Evolutionary conservation across 345 rosid species (phyloP).

Genomic region (Diplotaxis tenuifolia): DNA sequence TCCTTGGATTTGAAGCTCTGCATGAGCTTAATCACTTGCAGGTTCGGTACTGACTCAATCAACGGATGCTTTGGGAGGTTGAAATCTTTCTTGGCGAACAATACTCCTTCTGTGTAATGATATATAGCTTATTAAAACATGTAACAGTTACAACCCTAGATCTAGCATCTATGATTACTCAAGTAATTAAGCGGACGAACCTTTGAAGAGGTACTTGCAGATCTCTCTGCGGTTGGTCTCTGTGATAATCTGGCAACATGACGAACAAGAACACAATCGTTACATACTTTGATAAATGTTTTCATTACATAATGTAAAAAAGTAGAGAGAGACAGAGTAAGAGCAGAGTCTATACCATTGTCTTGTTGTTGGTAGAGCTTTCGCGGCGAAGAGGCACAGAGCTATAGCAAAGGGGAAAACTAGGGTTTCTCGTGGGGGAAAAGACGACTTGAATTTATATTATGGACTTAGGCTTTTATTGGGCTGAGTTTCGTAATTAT

Average conservation of each 20-base stretch:
- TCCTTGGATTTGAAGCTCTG: conserved; percentile 80
- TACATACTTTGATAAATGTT: neutral
- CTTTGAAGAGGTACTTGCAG: conserved; percentile 61
- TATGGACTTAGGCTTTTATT: neutral
- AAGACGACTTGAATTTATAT: neutral
- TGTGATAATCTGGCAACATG: conserved; percentile 29
- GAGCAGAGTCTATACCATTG: conserved; percentile 26
- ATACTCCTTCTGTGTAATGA: conserved; percentile 64
- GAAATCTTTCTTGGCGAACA: conserved; percentile 74
- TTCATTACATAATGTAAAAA: neutral
- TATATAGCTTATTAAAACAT: neutral
- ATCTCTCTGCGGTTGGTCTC: conserved; percentile 47
- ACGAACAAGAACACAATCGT: neutral
- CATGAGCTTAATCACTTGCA: conserved; percentile 84
- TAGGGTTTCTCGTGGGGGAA: conserved; percentile 13
- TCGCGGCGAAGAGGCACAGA: conserved; percentile 12
- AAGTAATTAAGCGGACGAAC: conserved; percentile 12
- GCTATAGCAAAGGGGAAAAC: neutral
- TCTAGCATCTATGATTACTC: neutral
- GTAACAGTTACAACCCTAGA: neutral
- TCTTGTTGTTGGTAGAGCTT: conserved; percentile 14
- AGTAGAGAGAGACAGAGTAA: no score
- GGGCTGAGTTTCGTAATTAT: no score
- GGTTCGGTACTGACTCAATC: conserved; percentile 66
- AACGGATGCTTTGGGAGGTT: conserved; percentile 70